Base-by-base conservation (phyloP, 495 filamentous ascomycete genomes). In the Copromyces sp. region DNA sequence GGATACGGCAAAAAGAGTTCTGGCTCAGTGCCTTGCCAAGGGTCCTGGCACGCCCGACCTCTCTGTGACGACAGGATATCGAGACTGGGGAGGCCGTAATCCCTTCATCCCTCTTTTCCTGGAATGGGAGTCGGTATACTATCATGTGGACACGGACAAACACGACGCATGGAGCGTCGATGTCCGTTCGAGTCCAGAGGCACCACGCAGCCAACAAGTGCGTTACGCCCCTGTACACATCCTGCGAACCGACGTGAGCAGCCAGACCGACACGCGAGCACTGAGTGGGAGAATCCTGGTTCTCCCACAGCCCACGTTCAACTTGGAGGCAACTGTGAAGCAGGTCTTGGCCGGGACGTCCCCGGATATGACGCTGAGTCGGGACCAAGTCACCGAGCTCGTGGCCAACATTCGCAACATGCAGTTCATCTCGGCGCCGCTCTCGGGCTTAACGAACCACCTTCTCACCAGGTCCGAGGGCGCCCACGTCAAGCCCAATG, bases 101-200 rank as follows among this genome's bases (percentile, higher is more conserved):
- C 39, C 39, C 39, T 40, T 40, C 39, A 40, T 81, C 47, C 86
- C 87, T 0, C 76, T 88, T 0, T 89, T 85, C 61, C 38, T 87
- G 1, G 87, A 89, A 74, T 89, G 86, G 86, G 84, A 88, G 74
- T 81, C 74, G 1, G 78, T 83, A 61, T 90, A 88, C 74, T 80
- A 76, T 9, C 86, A 90, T 74, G 74, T 89, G 12, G 74, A 76
- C 6, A 77, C 71, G 2, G 37, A 69, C 45, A 38, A 68, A 14
- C 39, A 14, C 20, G 24, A 1, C 65, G 81, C 6, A 71, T 74
- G 44, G 74, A 78, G 39, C 11, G 29, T 5, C 29, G 39, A 39
- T 68, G 24, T 40, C n/a, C 4, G 20, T 32, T 65, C 12, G 20
- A 24, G 35, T 14, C 39, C 45, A 45, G 32, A 17, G 35, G 24